Conservation (phyloP, 257 asterid species). For the Echites panduratus region DNA sequence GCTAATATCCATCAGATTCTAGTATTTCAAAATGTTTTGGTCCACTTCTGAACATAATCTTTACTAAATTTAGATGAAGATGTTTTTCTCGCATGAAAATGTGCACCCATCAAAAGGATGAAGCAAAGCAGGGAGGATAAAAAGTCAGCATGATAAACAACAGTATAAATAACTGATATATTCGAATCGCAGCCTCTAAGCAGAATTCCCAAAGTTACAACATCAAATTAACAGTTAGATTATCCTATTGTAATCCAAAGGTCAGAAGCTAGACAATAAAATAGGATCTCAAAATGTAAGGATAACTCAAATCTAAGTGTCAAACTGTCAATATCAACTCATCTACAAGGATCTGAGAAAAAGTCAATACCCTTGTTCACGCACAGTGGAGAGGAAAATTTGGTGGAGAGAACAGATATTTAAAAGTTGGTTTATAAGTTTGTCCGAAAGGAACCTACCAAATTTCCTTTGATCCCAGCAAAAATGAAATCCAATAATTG, state of each 20-base stretch:
- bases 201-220: background rate
- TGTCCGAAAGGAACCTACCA: background rate
- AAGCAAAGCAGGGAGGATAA: too few relatives aligned
- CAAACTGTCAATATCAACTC: background rate
- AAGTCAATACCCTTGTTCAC: background rate
- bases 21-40: too few relatives aligned
- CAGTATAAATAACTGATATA: background rate
- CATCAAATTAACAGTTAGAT: background rate
- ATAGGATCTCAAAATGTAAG: background rate
- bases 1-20: too few relatives aligned
- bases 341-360: background rate
- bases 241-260: background rate
- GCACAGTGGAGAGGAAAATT: background rate
- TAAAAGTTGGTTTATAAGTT: background rate
- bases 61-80: too few relatives aligned
- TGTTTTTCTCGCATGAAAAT: too few relatives aligned
- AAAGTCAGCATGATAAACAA: too few relatives aligned
- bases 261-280: background rate
- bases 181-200: too few relatives aligned
- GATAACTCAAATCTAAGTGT: background rate
- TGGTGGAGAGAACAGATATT: background rate
- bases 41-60: too few relatives aligned
- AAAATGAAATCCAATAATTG: background rate
- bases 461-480: background rate
- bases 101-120: too few relatives aligned